These are phyloP conservation scores for Aspergillus pseudoglaucus DNA, from an alignment of 2,329 filamentous ascomycete genomes.

Conservation along the genomic window DNA sequence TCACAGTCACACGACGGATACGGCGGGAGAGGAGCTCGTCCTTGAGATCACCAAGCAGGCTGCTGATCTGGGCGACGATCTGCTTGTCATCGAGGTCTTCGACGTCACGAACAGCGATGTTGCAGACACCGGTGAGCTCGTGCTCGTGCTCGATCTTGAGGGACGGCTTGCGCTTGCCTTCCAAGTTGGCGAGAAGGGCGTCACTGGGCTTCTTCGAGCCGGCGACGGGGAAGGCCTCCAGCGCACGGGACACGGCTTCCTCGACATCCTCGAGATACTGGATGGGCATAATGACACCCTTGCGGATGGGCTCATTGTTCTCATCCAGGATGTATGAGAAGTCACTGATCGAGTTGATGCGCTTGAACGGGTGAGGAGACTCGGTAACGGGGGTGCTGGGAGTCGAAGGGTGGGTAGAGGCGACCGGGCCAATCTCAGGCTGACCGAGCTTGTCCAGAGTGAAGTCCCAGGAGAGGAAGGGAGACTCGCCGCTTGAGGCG, in stretches of 20 bases:
- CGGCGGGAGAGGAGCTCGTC: constrained; percentile 73
- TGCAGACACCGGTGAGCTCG: constrained; percentile 85
- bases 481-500: constrained; percentile 59
- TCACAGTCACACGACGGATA: constrained; percentile 88
- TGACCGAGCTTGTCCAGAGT: constrained; percentile 87
- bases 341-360: constrained; percentile 91
- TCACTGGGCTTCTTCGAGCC: constrained; percentile 48
- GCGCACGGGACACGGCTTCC: constrained; percentile 72
- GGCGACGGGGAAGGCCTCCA: constrained; percentile 69
- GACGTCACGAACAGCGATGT: constrained; percentile 82
- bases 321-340: constrained; percentile 80
- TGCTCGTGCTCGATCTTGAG: constrained; percentile 56
- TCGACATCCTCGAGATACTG: constrained; percentile 92
- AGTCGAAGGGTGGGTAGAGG: constrained; percentile 72
- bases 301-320: constrained; percentile 70
- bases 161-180: constrained; percentile 60
- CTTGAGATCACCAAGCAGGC: constrained; percentile 73
- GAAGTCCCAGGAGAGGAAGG: constrained; percentile 90
- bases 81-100: constrained; percentile 79
- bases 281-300: constrained; percentile 91
- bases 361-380: constrained; percentile 60
- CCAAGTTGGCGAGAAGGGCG: constrained; percentile 65
- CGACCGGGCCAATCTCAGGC: constrained; percentile 74
- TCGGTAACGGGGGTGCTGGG: constrained; percentile 65
- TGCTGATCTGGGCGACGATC: constrained; percentile 66